phyloP scores from a whole-genome alignment of 495 filamentous ascomycete species.

The Aspergillus heteromorphus region DNA sequence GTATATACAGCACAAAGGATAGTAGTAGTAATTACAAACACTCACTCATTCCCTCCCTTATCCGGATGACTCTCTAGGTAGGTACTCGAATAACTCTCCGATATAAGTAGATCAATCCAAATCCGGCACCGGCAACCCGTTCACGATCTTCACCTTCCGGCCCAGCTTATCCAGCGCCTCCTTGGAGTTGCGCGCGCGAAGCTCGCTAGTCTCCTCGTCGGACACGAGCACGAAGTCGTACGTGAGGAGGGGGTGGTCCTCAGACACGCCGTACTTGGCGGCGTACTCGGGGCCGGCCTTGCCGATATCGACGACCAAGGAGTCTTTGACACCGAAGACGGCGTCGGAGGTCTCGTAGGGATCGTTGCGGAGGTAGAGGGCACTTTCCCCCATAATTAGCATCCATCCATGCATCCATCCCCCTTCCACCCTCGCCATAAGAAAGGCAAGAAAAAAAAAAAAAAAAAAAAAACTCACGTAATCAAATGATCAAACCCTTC shows the following conservation, averaged over 20 bases:
- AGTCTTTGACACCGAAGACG: slow-evolving; percentile 89
- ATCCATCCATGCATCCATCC: not conserved
- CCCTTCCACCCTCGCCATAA: slow-evolving; percentile 4
- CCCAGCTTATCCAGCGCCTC: slow-evolving; percentile 69
- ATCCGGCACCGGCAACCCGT: slow-evolving; percentile 79
- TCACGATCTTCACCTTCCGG: slow-evolving; percentile 67
- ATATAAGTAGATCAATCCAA: slow-evolving; percentile 45
- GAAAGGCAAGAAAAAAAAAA: not conserved
- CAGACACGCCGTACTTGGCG: slow-evolving; percentile 49
- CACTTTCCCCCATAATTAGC: slow-evolving; percentile 33
- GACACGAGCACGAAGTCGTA: slow-evolving; percentile 75
- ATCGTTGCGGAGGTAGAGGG: slow-evolving; percentile 77
- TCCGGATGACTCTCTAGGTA: too few relatives aligned
- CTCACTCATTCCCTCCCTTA: too few relatives aligned
- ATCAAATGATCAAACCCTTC: slow-evolving; percentile 77
- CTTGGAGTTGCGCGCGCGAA: slow-evolving; percentile 66
- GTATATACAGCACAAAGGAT: not conserved
- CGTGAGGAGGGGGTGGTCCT: slow-evolving; percentile 50
- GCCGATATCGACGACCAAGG: slow-evolving; percentile 66
- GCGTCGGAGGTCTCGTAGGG: slow-evolving; percentile 89
- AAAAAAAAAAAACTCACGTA: slow-evolving; percentile 54
- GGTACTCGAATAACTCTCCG: too few relatives aligned
- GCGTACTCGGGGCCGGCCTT: slow-evolving; percentile 57
- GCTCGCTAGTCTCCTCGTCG: slow-evolving; percentile 60
- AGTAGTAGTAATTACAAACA: not conserved